Conservation (phyloP, 2,329 filamentous ascomycete species). For the Aureobasidium sp. region DNA sequence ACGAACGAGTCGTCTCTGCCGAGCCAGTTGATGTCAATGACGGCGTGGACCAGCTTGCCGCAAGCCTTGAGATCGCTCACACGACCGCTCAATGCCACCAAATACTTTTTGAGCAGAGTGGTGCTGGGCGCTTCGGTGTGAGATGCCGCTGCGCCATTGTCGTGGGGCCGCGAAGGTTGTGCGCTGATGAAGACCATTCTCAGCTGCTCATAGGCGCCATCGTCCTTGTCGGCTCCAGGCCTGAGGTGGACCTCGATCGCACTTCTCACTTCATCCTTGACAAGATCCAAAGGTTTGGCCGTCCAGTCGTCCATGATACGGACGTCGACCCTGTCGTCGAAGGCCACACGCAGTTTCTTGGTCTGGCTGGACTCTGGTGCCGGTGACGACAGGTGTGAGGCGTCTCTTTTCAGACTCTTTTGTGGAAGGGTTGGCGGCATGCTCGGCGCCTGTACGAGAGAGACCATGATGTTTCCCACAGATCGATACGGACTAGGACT, state of each 20-base stretch:
- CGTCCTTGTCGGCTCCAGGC: constrained; percentile 43
- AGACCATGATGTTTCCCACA: constrained; percentile 27
- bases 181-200: constrained; percentile 46
- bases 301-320: constrained; percentile 38
- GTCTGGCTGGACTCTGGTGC: constrained; percentile 29
- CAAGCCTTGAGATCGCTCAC: constrained; percentile 51
- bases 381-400: constrained; percentile 31
- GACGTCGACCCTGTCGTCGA: constrained; percentile 42
- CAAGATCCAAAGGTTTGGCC: constrained; percentile 50
- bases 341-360: constrained; percentile 44
- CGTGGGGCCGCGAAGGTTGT: constrained; percentile 30
- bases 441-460: constrained; percentile 24
- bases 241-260: constrained; percentile 34
- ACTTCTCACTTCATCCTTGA: constrained; percentile 55
- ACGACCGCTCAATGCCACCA: constrained; percentile 52
- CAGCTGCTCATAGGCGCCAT: constrained; percentile 50
- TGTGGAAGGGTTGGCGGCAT: constrained; percentile 29
- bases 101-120: constrained; percentile 49
- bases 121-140: constrained; percentile 43
- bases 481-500: neutral
- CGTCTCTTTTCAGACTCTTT: constrained; percentile 32
- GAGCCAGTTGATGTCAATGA: constrained; percentile 55
- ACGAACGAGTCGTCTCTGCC: constrained; percentile 55
- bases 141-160: constrained; percentile 20
- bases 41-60: constrained; percentile 50